phyloP scores from a whole-genome alignment of 352 stramenopile species.

The Phytophthora foliorum region DNA sequence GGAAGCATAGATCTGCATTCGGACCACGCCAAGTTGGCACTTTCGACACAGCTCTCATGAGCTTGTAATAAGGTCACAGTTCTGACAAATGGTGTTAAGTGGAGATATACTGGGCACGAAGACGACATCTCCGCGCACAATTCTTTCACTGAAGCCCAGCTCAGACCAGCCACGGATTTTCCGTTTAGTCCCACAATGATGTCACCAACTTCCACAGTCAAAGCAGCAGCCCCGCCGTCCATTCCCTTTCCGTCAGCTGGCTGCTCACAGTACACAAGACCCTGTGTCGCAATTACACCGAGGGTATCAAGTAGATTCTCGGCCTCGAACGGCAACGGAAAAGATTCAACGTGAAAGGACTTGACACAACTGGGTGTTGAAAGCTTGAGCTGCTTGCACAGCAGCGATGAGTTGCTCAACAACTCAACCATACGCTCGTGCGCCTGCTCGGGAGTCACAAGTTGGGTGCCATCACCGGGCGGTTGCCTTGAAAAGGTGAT shows the following conservation, averaged over 20 bases:
- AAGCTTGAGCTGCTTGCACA: conserved; percentile 42
- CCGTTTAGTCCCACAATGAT: conserved; percentile 77
- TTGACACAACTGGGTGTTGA: conserved; percentile 42
- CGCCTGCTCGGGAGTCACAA: conserved; percentile 16
- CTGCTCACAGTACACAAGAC: conserved; percentile 47
- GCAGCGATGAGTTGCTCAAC: conserved; percentile 28
- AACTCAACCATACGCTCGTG: conserved; percentile 35
- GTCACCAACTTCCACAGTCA: conserved; percentile 55
- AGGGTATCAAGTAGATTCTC: conserved; percentile 48
- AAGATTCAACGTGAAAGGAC: conserved; percentile 41
- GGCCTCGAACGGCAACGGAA: conserved; percentile 54
- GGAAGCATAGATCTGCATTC: conserved; percentile 62
- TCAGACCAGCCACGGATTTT: conserved; percentile 49
- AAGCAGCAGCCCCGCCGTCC: conserved; percentile 4
- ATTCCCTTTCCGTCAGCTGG: conserved; percentile 6
- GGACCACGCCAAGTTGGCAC: conserved; percentile 71
- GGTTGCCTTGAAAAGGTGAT: conserved; percentile 69
- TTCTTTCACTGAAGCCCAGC: conserved; percentile 52
- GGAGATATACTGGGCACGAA: conserved; percentile 52
- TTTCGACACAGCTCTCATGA: conserved; percentile 68
- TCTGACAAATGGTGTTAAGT: conserved; percentile 48
- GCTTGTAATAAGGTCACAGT: conserved; percentile 48
- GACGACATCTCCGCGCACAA: conserved; percentile 46
- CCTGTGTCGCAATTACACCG: conserved; percentile 49
- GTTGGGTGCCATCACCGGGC: background rate